phyloP scores from a whole-genome alignment of 2,329 filamentous ascomycete species.

The Cercospora sp. region DNA sequence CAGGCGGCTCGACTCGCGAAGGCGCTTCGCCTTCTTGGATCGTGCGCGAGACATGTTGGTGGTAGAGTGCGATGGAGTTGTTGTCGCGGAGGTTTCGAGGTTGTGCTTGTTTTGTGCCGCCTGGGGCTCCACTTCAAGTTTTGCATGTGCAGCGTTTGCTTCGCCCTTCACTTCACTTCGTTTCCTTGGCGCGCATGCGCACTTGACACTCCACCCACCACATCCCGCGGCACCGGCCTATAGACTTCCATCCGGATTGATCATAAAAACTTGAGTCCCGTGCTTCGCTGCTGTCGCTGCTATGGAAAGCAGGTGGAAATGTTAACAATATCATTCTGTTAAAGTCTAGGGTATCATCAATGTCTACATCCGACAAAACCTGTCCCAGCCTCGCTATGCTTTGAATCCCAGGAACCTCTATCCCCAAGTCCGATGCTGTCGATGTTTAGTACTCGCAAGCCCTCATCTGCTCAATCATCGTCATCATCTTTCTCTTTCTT shows the following conservation, averaged over 20 bases:
- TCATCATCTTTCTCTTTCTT: slow-evolving; percentile 55
- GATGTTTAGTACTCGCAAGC: neutral
- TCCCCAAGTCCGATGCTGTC: neutral
- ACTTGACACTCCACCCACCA: neutral
- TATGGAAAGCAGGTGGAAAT: neutral
- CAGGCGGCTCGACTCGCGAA: neutral
- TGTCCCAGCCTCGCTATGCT: slow-evolving; percentile 3
- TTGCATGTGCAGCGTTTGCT: neutral
- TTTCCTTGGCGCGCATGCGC: neutral
- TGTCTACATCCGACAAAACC: neutral
- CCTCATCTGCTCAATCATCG: neutral
- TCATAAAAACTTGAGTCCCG: too few species aligned
- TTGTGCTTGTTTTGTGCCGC: neutral
- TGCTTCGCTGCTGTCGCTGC: neutral
- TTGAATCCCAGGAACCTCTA: neutral
- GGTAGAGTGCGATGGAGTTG: neutral
- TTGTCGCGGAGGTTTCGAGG: neutral
- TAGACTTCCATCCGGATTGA: too few species aligned
- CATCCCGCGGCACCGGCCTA: too few species aligned
- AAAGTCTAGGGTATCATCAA: slow-evolving; percentile 12
- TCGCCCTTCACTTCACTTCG: neutral
- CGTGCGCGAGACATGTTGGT: neutral
- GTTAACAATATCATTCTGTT: slow-evolving; percentile 1
- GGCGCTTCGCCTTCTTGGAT: neutral
- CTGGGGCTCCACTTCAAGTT: neutral